These are phyloP conservation scores for Hypoxylon sp. DNA, from an alignment of 2,329 filamentous ascomycete species.

Conservation along the genomic window DNA sequence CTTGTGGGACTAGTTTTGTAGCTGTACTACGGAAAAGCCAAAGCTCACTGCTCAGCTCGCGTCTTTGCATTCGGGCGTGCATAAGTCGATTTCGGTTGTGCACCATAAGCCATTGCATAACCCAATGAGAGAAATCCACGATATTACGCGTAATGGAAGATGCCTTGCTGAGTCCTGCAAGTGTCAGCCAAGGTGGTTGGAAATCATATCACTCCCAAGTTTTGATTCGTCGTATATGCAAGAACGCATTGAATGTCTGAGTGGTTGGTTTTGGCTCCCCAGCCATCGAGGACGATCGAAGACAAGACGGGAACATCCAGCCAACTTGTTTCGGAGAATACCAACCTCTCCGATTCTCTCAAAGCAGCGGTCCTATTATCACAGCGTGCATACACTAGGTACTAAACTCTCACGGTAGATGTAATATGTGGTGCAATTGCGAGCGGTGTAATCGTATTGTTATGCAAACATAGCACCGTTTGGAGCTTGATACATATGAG, in stretches of 20 bases:
- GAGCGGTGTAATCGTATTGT: constrained; percentile 33
- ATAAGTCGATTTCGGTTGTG: constrained; percentile 47
- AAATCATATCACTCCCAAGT: constrained; percentile 32
- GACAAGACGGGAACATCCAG: constrained; percentile 18
- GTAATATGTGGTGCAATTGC: constrained; percentile 24
- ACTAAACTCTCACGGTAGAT: constrained; percentile 23
- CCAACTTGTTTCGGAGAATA: constrained; percentile 23
- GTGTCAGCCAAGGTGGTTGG: constrained; percentile 45
- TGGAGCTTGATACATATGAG: constrained; percentile 36
- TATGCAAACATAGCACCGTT: constrained; percentile 37
- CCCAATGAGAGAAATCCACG: constrained; percentile 53
- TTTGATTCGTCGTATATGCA: constrained; percentile 39
- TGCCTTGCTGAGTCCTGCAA: constrained; percentile 42
- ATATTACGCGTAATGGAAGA: constrained; percentile 47
- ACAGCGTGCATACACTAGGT: constrained; percentile 4
- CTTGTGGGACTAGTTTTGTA: constrained; percentile 31
- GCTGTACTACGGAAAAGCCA: constrained; percentile 30
- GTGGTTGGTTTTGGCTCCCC: constrained; percentile 38
- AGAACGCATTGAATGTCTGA: constrained; percentile 24
- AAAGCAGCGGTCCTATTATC: constrained; percentile 20
- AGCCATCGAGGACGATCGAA: constrained; percentile 34
- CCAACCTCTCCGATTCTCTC: constrained; percentile 40
- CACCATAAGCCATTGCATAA: constrained; percentile 36
- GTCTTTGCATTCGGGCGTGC: constrained; percentile 46
- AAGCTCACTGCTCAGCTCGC: constrained; percentile 48